Percentiles rank a stretch among this genome's conserved stretches.
Evolutionary conservation across 441 rosid genomes (phyloP).

Genomic region (Cnidoscolus chayamansa): DNA sequence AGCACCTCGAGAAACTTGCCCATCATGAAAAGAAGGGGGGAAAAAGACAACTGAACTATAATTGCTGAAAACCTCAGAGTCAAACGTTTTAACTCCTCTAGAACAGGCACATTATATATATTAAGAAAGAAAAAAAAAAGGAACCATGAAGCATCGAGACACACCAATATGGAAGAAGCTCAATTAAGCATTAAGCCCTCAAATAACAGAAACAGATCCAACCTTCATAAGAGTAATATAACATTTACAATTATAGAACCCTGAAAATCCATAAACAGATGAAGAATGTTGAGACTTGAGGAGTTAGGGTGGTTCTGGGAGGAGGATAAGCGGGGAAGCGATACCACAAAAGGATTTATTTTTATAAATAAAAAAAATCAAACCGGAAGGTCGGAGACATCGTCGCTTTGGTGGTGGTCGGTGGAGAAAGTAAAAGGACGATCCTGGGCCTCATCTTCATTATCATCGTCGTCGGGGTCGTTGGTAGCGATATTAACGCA

Average conservation of each 20-base stretch:
- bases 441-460: conserved; percentile 39
- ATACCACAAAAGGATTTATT: neutral
- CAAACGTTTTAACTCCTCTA: neutral
- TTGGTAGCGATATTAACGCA: conserved; percentile 60
- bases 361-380: conserved; percentile 13
- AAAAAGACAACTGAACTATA: too few species aligned
- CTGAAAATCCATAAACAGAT: conserved; percentile 13
- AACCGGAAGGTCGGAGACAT: conserved; percentile 34
- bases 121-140: neutral
- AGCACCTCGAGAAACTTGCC: neutral
- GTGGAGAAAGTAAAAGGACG: conserved; percentile 38
- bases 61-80: conserved; percentile 2
- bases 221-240: neutral
- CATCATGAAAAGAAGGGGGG: neutral
- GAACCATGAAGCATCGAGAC: neutral
- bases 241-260: conserved; percentile 7
- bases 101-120: neutral
- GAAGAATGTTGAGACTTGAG: too few species aligned
- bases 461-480: conserved; percentile 51
- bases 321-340: neutral
- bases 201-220: neutral
- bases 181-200: neutral
- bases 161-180: neutral
- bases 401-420: conserved; percentile 23
- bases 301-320: too few species aligned